Evolutionary conservation across 768 basidiomycete genomes (phyloP).

Genomic region (Panaeolus cyanescens): DNA sequence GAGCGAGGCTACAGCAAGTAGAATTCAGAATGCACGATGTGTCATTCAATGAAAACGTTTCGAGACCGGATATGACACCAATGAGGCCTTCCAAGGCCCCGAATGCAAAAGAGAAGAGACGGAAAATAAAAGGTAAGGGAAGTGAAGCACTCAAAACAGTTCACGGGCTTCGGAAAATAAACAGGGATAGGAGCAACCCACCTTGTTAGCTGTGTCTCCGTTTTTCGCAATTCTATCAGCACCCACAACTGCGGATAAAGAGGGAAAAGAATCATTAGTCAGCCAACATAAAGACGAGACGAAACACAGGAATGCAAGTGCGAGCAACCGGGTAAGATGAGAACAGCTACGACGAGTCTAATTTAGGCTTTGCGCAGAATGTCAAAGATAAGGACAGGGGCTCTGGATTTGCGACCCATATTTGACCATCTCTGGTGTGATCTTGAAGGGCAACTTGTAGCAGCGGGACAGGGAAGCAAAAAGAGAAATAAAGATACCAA

Average conservation of each 20-base stretch:
- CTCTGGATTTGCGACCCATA: neutral
- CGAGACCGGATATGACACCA: neutral
- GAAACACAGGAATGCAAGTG: neutral
- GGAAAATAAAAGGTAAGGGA: neutral
- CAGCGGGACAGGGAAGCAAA: neutral
- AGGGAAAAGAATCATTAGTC: neutral
- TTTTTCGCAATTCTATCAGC: conserved; percentile 90
- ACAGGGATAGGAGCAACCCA: conserved; percentile 13
- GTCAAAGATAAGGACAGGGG: neutral
- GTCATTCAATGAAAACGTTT: neutral
- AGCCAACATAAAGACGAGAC: neutral
- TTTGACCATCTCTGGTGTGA: neutral
- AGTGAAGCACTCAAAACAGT: neutral
- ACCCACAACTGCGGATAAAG: conserved; percentile 67
- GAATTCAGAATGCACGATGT: neutral
- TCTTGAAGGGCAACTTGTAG: neutral
- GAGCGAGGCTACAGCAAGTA: neutral
- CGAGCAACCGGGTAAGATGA: neutral
- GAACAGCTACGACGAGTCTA: neutral
- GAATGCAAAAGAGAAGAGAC: neutral
- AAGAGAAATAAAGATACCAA: neutral
- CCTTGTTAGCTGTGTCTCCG: conserved; percentile 97
- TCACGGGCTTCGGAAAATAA: neutral
- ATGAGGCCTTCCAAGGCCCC: neutral
- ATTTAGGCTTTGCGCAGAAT: neutral